A percentile compares a stretch with the other conserved stretches of the same genome.
Conservation (phyloP, 2,329 filamentous ascomycete species). For the Aspergillus sergii region DNA sequence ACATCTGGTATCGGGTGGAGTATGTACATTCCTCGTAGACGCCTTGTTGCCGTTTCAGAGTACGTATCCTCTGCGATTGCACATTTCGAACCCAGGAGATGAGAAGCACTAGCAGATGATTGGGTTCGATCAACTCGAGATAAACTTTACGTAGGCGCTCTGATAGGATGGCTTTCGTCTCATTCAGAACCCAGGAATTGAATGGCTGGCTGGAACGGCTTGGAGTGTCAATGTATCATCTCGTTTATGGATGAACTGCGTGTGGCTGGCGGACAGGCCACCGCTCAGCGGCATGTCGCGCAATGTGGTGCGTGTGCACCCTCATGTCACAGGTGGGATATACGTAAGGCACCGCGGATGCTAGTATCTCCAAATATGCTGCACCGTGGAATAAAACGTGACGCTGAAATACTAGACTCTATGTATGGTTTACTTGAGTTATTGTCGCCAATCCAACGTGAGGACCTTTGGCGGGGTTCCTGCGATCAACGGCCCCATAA, state of each 20-base stretch:
- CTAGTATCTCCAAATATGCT: no score
- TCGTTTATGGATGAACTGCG: not conserved
- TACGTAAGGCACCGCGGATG: no score
- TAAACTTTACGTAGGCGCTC: not conserved
- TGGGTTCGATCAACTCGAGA: not conserved
- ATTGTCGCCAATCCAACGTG: not conserved
- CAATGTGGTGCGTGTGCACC: not conserved
- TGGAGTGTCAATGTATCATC: not conserved
- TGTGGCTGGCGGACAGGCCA: not conserved
- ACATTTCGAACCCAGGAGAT: no score
- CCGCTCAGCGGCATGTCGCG: not conserved
- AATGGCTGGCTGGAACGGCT: not conserved
- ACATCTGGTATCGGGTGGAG: not conserved
- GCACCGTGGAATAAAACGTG: no score
- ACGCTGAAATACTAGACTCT: not conserved
- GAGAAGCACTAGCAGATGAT: not conserved
- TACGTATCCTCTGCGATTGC: no score
- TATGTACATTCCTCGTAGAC: not conserved
- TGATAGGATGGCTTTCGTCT: not conserved
- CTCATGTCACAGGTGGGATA: no score
- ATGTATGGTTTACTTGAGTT: not conserved
- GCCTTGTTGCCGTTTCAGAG: no score
- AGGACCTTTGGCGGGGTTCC: not conserved
- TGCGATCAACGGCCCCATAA: not conserved
- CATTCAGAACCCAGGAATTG: not conserved